phyloP scores from a whole-genome alignment of 2,329 filamentous ascomycete species.

The Sporothrix globosa region DNA sequence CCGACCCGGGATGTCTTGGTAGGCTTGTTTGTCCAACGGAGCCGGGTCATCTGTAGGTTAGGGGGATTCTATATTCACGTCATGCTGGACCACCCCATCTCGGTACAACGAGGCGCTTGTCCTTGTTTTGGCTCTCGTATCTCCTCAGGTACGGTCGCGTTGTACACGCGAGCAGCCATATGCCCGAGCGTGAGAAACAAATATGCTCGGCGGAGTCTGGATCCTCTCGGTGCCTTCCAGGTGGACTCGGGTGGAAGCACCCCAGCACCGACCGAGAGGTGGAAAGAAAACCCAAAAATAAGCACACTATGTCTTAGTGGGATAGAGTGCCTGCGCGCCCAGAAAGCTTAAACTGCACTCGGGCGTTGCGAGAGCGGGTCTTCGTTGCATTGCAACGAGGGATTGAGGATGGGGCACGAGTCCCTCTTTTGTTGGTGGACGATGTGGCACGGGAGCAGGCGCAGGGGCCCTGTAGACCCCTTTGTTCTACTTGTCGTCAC shows the following conservation, averaged over 20 bases:
- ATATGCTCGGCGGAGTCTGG: no score
- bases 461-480: neutral
- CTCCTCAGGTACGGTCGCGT: neutral
- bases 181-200: neutral
- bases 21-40: neutral
- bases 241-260: neutral
- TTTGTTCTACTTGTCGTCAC: slow-evolving; percentile 19
- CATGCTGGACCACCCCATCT: neutral
- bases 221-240: neutral
- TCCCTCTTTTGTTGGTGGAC: no score
- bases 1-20: no score
- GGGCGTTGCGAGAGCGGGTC: neutral
- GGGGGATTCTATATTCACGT: neutral
- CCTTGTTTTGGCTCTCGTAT: no score
- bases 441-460: neutral
- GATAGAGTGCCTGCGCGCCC: neutral
- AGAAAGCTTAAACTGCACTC: neutral
- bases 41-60: neutral
- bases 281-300: neutral
- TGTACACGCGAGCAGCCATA: neutral
- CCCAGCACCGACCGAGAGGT: neutral
- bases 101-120: no score
- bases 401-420: no score
- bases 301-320: neutral
- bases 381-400: neutral